Conservation (phyloP, 306 rosid species). For the Cajanus cajan region DNA sequence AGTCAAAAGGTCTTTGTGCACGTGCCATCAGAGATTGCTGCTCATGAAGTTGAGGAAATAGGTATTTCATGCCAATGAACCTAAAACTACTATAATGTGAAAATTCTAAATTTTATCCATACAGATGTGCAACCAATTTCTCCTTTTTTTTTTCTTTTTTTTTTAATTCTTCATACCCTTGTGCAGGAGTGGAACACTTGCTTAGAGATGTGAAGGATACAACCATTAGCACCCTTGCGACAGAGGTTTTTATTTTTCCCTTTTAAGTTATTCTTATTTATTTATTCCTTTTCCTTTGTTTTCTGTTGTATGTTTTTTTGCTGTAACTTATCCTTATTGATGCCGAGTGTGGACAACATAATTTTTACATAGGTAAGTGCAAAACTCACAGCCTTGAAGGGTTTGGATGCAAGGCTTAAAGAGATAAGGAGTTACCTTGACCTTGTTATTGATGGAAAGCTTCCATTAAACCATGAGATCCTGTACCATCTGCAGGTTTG, state of each 20-base stretch:
- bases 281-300: background rate
- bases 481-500: constrained; percentile 84
- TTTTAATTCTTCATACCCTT: constrained; percentile 22
- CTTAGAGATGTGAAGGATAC: constrained; percentile 58
- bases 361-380: constrained; percentile 63
- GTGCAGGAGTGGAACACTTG: constrained; percentile 85
- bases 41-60: constrained; percentile 90
- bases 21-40: constrained; percentile 85
- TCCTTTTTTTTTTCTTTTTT: background rate
- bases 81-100: background rate
- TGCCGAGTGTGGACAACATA: constrained; percentile 7
- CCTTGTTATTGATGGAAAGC: constrained; percentile 77
- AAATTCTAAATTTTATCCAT: background rate
- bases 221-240: constrained; percentile 88
- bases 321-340: background rate
- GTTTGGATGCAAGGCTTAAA: constrained; percentile 83
- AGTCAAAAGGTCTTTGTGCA: constrained; percentile 91
- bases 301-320: background rate
- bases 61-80: constrained; percentile 49
- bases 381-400: constrained; percentile 89
- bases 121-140: background rate
- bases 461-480: constrained; percentile 88
- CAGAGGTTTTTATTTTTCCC: constrained; percentile 48
- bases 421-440: constrained; percentile 88
- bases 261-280: background rate